Evolutionary conservation across 225 moss, liverwort and hornwort species (phyloP).

Genomic region (Pseudoscleropodium purum): DNA sequence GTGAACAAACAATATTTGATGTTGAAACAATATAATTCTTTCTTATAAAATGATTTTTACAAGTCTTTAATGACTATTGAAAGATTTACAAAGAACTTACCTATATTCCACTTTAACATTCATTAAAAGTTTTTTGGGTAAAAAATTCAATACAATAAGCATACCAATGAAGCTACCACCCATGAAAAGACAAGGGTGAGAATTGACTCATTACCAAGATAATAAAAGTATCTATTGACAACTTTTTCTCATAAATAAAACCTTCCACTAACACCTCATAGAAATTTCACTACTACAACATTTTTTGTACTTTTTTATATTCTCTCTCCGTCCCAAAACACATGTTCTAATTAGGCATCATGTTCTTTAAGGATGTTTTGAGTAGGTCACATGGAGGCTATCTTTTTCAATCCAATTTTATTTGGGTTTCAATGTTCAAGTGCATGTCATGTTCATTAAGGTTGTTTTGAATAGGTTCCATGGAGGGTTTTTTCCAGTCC

Average conservation of each 20-base stretch:
- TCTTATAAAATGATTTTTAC: not conserved
- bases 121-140: not conserved
- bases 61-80: not conserved
- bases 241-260: not conserved
- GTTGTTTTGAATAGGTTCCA: not conserved
- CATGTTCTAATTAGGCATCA: not conserved
- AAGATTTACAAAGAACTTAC: not conserved
- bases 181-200: not conserved
- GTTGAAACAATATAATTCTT: too few relatives aligned
- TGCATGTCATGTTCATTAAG: not conserved
- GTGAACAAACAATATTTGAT: not conserved
- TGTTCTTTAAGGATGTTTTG: not conserved
- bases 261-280: not conserved
- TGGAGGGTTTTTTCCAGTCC: fast-evolving
- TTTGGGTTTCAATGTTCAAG: not conserved
- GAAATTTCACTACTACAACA: not conserved
- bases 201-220: not conserved
- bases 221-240: not conserved
- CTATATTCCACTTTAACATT: not conserved
- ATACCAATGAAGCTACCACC: not conserved
- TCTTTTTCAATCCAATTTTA: not conserved
- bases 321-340: not conserved
- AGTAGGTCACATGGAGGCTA: fast-evolving
- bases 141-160: not conserved
- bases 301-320: not conserved